Conservation (phyloP, 2,329 filamentous ascomycete species). For the Pseudogymnoascus sp. region DNA sequence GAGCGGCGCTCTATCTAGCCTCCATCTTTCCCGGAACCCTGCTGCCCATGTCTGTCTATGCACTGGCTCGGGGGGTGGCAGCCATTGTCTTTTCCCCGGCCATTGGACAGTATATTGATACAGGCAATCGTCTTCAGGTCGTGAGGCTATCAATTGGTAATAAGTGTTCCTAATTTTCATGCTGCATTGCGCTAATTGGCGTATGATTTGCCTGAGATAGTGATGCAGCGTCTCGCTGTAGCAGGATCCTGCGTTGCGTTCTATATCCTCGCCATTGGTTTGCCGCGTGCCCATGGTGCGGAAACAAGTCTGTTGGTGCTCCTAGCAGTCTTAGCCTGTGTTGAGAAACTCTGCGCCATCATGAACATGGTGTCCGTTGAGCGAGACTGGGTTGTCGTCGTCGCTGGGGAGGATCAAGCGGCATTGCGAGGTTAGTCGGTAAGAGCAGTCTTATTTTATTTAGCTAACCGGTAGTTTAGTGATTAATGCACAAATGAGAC, state of each 20-base stretch:
- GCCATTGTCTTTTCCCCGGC: conserved; percentile 52
- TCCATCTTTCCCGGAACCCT: conserved; percentile 51
- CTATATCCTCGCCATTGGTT: conserved; percentile 26
- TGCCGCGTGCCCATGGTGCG: conserved; percentile 10
- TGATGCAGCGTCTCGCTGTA: conserved; percentile 35
- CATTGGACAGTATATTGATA: conserved; percentile 55
- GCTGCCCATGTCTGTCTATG: conserved; percentile 62
- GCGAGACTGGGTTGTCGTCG: conserved; percentile 58
- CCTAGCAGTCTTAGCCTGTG: conserved; percentile 50
- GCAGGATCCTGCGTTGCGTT: conserved; percentile 42
- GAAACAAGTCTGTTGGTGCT: conserved; percentile 26
- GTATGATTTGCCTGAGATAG: conserved; percentile 15
- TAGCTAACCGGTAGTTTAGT: conserved; percentile 21
- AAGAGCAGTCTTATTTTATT: background rate
- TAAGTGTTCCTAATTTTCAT: background rate
- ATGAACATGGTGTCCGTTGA: conserved; percentile 64
- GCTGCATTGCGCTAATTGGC: conserved; percentile 4
- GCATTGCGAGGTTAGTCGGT: conserved; percentile 14
- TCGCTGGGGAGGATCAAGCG: conserved; percentile 36
- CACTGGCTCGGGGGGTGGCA: conserved; percentile 49
- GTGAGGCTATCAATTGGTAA: conserved; percentile 32
- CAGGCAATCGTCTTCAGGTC: conserved; percentile 40
- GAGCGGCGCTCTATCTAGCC: conserved; percentile 51
- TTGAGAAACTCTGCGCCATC: conserved; percentile 60
- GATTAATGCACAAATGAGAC: conserved; percentile 51